These are phyloP conservation scores for Meyerozyma athensensis DNA, from an alignment of 1,139 yeast species.

Conservation along the genomic window DNA sequence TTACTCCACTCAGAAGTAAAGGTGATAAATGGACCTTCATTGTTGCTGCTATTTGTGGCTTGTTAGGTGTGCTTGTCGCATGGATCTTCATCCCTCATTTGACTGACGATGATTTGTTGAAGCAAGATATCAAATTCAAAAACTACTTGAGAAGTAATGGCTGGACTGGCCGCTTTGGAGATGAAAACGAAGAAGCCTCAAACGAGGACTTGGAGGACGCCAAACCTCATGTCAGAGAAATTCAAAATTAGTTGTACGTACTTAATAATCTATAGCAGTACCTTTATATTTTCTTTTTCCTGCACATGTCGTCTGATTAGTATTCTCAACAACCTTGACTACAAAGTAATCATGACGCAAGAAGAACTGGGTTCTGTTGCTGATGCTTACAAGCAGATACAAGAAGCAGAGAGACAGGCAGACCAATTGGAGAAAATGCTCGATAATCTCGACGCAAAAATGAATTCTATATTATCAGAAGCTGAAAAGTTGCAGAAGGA, in stretches of 20 bases:
- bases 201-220: constrained; percentile 3
- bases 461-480: constrained; percentile 43
- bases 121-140: constrained; percentile 60
- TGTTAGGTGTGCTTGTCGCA: constrained; percentile 60
- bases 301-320: too few species aligned
- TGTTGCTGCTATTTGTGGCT: constrained; percentile 67
- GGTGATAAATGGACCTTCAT: constrained; percentile 41
- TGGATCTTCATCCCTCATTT: constrained; percentile 64
- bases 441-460: constrained; percentile 50
- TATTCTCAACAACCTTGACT: too few species aligned
- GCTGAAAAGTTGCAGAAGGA: constrained; percentile 21
- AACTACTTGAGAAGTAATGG: constrained; percentile 61
- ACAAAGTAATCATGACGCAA: not conserved
- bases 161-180: constrained; percentile 61
- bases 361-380: constrained; percentile 20
- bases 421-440: constrained; percentile 48
- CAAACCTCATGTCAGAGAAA: too few species aligned
- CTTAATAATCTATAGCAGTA: too few species aligned
- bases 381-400: constrained; percentile 44
- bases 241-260: too few species aligned
- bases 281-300: too few species aligned
- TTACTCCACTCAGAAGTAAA: constrained; percentile 37
- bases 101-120: constrained; percentile 60
- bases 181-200: constrained; percentile 15
- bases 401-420: constrained; percentile 57